Conservation (phyloP, 345 rosid genomes). For the Geranium rotundifolium region DNA sequence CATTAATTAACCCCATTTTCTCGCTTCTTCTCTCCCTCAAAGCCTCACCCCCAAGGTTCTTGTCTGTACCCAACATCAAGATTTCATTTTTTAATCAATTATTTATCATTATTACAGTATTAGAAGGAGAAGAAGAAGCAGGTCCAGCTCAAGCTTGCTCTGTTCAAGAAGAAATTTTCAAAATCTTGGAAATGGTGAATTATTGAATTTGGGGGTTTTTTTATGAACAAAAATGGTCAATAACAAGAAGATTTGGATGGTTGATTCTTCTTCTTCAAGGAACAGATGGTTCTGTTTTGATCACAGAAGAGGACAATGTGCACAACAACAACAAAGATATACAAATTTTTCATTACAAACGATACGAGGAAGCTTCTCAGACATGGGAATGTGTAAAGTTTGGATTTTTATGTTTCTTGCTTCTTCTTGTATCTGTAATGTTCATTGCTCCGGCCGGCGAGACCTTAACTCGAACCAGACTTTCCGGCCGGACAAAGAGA, state of each 20-base stretch:
- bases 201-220: conserved; percentile 23
- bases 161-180: no score
- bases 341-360: conserved; percentile 8
- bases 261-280: background rate
- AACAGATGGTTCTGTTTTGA: conserved; percentile 16
- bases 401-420: conserved; percentile 29
- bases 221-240: conserved; percentile 24
- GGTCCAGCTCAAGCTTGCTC: no score
- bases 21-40: background rate
- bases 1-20: background rate
- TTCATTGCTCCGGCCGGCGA: conserved; percentile 17
- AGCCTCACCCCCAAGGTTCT: background rate
- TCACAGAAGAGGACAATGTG: conserved; percentile 41
- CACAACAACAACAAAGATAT: conserved; percentile 12
- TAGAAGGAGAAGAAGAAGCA: no score
- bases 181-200: conserved; percentile 30
- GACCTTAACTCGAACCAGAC: conserved; percentile 36
- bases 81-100: conserved; percentile 12
- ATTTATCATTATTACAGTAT: background rate
- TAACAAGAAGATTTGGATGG: conserved; percentile 30
- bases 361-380: conserved; percentile 18
- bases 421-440: conserved; percentile 33
- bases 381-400: conserved; percentile 24
- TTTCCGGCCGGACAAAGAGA: conserved; percentile 51
- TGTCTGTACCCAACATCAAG: conserved; percentile 28